phyloP scores from a whole-genome alignment of 2,329 filamentous ascomycete genomes.

The Sclerotinia subarctica region DNA sequence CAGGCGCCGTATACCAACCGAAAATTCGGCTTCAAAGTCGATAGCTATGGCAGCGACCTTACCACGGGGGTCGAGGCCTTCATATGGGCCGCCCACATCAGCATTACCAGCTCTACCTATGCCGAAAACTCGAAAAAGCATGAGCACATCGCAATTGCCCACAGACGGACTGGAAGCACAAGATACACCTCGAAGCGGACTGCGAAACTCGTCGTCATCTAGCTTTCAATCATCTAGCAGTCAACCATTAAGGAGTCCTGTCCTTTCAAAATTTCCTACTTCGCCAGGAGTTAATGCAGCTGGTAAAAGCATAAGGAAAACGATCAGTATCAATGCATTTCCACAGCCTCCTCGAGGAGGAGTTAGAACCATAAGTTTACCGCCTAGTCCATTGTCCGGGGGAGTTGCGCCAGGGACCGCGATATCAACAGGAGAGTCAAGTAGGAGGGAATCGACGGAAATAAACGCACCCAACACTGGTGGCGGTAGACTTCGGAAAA shows the following conservation, averaged over 20 bases:
- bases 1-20: neutral
- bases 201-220: constrained; percentile 58
- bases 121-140: constrained; percentile 68
- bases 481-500: constrained; percentile 31
- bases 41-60: constrained; percentile 40
- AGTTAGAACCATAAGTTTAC: constrained; percentile 57
- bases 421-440: constrained; percentile 28
- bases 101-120: constrained; percentile 73
- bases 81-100: constrained; percentile 67
- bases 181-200: constrained; percentile 51
- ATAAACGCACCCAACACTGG: constrained; percentile 26
- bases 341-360: constrained; percentile 79
- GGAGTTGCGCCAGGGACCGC: constrained; percentile 38
- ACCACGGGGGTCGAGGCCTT: constrained; percentile 57
- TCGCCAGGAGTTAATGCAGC: constrained; percentile 54
- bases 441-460: constrained; percentile 31
- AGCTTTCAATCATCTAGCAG: constrained; percentile 51
- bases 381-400: constrained; percentile 56
- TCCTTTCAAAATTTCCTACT: constrained; percentile 55
- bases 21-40: constrained; percentile 15
- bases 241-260: constrained; percentile 48
- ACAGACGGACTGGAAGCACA: constrained; percentile 35
- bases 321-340: constrained; percentile 90
- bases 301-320: constrained; percentile 74
- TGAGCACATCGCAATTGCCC: constrained; percentile 46